Evolutionary conservation across 1,284 basidiomycete genomes (phyloP), one percentile per base, ranked within the genome.

Genomic region (Salmacisia buchloeana): DNA sequence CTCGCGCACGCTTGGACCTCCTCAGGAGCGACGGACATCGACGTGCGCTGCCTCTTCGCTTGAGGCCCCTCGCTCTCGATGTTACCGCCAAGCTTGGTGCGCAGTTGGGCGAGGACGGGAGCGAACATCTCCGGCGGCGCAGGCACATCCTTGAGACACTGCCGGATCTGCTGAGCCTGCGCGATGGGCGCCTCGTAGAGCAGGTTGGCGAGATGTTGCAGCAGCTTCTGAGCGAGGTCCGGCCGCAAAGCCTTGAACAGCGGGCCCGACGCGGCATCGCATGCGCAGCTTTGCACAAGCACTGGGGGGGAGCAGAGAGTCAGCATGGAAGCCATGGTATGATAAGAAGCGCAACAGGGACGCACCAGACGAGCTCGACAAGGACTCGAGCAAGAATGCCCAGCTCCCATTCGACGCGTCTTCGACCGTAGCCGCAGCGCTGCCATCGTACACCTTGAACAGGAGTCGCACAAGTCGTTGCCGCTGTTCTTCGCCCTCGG

Each of bases 161-260:
- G 64, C 13, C 58, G 54, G 1, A 70, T 63, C 41, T 70, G 70
- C 49, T 72, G 64, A 2, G 68, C 62, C 27, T 66, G 60, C 27
- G 64, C 49, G 27, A 60, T 41, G 23, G 65, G 58, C 2, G 69
- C 71, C 43, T 74, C 68, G 13, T 73, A 66, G 21, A 75, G 61
- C 13, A 69, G 63, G 43, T 52, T 61, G 45, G 72, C 69, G 3
- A 91, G 75, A 4, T 84, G 67, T 6, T 83, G 80, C 65, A 85
- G 88, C 2, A 88, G 67, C 59, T 85, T 83, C 3, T 85, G 74
- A 68, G 86, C 85, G 49, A 83, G 85, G 46, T 86, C 84, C 18
- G 83, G 70, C 23, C 78, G 81, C 29, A 91, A 81, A 58, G 79
- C 78, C 1, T 70, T 69, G 67, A 87, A 88, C 18, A 91, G 75